Evolutionary conservation across 441 rosid species (phyloP), one percentile per base, ranked within the genome.

Genomic region (Bocquillonia castaneifolia): DNA sequence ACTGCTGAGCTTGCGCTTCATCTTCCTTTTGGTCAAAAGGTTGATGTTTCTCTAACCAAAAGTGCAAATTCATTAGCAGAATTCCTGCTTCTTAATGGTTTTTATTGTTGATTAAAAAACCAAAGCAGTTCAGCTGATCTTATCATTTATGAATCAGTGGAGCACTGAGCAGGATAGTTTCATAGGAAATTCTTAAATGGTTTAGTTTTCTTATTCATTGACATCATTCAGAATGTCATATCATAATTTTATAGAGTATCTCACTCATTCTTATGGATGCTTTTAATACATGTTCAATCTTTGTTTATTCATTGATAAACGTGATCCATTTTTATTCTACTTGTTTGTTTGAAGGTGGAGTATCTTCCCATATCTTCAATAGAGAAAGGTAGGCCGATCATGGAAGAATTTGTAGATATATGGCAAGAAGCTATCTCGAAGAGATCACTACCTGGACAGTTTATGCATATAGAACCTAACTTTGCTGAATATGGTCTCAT

Each of bases 291-390:
- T 51, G 60, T 66, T 34, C 20, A 18, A 47, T 34, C 32, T 64
- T 42, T 5, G 22, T 14, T 65, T 17, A 22, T 12, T 23, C 22
- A 18, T 48, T 15, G 39, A 18, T 20, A 26, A 63, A 31, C 17
- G 0, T 13, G 61, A 51, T 66, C 50, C 23, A 6, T 59, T 37
- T 31, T 52, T 31, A 64, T 69, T 20, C 13, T 64, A 34, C 36
- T 67, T 67, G 60, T 61, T 48, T 53, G 39, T 56, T 69, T 85
- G 77, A 72, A 92, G 98, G 87, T 92, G 72, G 99, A 92, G 82
- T 94, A 94, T 76, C 91, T 92, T 66, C 96, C 98, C 4, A 77
- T 88, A 59, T 92, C 94, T 31, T 92, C 96, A 8, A 74, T 92
- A 57, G 97, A 92, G 69, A 92, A 84, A 76, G 79, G 88, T 13